Evolutionary conservation across 805 yeast species (phyloP).

Genomic region (Starmerella bombicola): DNA sequence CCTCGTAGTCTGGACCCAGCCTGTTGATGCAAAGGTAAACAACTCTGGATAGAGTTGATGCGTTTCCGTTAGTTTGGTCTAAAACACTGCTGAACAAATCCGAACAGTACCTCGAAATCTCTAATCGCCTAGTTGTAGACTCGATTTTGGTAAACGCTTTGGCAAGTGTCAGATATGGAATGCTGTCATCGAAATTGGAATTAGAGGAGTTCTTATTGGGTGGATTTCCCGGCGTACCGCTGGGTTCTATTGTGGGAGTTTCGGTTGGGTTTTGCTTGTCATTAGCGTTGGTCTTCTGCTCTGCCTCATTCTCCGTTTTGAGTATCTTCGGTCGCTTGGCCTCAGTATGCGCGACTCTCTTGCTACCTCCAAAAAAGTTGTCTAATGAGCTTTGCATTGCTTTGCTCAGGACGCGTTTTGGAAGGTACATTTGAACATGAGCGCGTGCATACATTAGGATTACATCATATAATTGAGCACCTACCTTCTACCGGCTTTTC

Average conservation of each 20-base stretch:
- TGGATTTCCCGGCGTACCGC: neutral
- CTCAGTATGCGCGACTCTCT: constrained; percentile 8
- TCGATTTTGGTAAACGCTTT: constrained; percentile 68
- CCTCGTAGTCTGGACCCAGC: constrained; percentile 92
- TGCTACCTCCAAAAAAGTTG: constrained; percentile 19
- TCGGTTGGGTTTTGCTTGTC: neutral
- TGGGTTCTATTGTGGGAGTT: neutral
- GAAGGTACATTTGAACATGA: too few relatives aligned
- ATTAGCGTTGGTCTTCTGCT: neutral
- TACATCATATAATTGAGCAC: too few relatives aligned
- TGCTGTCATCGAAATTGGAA: neutral
- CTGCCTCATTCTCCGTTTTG: constrained; percentile 2
- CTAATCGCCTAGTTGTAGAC: constrained; percentile 66
- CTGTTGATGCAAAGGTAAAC: constrained; percentile 79
- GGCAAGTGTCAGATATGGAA: constrained; percentile 37
- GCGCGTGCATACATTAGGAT: too few relatives aligned
- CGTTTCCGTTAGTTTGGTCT: constrained; percentile 32
- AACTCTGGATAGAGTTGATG: constrained; percentile 47
- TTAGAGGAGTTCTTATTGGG: neutral
- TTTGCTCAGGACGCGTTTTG: constrained; percentile 11
- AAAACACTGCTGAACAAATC: constrained; percentile 59
- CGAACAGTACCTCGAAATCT: constrained; percentile 64
- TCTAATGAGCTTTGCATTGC: constrained; percentile 23
- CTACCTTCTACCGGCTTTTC: too few relatives aligned
- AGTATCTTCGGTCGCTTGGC: constrained; percentile 1